Evolutionary conservation across 2,329 filamentous ascomycete species (phyloP).

Genomic region (Xylariaceae sp.): DNA sequence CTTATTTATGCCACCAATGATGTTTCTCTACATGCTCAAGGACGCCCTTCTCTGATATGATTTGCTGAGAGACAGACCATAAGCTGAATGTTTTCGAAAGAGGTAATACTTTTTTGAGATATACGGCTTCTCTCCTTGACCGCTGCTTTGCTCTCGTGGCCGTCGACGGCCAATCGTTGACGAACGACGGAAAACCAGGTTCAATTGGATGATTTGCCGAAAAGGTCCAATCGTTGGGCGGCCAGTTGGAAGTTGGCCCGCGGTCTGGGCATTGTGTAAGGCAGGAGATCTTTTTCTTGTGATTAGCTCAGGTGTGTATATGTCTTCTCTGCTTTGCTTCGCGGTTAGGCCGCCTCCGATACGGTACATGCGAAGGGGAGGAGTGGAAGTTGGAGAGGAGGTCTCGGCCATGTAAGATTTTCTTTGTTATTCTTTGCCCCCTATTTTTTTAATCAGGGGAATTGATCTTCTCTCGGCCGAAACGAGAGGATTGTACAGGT

Average conservation of each 20-base stretch:
- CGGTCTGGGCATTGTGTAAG: too few relatives aligned
- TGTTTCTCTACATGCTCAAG: not conserved
- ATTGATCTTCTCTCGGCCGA: conserved; percentile 5
- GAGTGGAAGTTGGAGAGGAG: not conserved
- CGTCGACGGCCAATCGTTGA: too few relatives aligned
- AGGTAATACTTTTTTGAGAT: not conserved
- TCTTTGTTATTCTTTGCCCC: not conserved
- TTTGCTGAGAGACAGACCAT: not conserved
- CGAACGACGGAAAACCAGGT: too few relatives aligned
- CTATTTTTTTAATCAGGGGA: not conserved
- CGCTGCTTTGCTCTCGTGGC: not conserved
- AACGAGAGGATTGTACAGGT: not conserved
- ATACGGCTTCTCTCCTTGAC: not conserved
- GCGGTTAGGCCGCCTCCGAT: conserved; percentile 5
- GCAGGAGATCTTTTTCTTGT: too few relatives aligned
- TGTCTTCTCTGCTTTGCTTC: not conserved
- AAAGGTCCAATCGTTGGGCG: too few relatives aligned
- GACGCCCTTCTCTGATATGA: not conserved
- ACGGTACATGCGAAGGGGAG: conserved; percentile 5
- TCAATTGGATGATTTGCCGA: too few relatives aligned
- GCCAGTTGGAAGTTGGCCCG: too few relatives aligned
- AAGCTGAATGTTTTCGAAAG: not conserved
- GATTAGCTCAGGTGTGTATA: too few relatives aligned
- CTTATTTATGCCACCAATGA: not conserved
- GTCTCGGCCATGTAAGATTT: conserved; percentile 11